Evolutionary conservation across 306 rosid species (phyloP).

Genomic region (Hippophae tibetana): DNA sequence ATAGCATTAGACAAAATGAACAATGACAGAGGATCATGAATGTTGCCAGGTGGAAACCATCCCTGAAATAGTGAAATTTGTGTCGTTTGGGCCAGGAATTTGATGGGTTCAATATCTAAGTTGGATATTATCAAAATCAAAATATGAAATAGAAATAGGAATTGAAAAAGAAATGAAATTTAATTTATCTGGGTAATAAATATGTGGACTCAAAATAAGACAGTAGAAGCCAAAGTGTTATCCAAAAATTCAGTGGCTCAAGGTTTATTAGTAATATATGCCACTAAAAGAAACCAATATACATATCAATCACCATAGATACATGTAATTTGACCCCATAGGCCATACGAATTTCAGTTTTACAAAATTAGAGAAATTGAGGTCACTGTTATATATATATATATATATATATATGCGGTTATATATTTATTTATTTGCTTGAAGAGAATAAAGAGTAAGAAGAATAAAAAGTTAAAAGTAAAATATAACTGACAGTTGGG

Average conservation of each 20-base stretch:
- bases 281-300: not conserved
- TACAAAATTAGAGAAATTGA: slow-evolving; percentile 1
- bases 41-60: slow-evolving; percentile 8
- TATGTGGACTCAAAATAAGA: slow-evolving; percentile 20
- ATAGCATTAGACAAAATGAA: not conserved
- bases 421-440: not conserved
- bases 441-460: too few species aligned
- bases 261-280: slow-evolving; percentile 13
- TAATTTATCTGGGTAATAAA: slow-evolving; percentile 9
- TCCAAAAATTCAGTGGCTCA: slow-evolving; percentile 26
- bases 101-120: slow-evolving; percentile 13
- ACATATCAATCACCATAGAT: too few species aligned
- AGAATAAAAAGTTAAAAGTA: too few species aligned
- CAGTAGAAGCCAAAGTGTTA: slow-evolving; percentile 31
- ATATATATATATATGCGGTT: not conserved
- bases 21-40: slow-evolving; percentile 5
- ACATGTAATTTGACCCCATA: too few species aligned
- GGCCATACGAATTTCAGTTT: not conserved
- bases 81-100: slow-evolving; percentile 17
- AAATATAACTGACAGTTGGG: too few species aligned
- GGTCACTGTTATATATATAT: not conserved
- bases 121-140: not conserved
- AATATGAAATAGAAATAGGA: not conserved
- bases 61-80: not conserved
- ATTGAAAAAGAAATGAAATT: not conserved